Base-by-base conservation (phyloP, 2,329 filamentous ascomycete genomes). In the Waltergamsia citrina region DNA sequence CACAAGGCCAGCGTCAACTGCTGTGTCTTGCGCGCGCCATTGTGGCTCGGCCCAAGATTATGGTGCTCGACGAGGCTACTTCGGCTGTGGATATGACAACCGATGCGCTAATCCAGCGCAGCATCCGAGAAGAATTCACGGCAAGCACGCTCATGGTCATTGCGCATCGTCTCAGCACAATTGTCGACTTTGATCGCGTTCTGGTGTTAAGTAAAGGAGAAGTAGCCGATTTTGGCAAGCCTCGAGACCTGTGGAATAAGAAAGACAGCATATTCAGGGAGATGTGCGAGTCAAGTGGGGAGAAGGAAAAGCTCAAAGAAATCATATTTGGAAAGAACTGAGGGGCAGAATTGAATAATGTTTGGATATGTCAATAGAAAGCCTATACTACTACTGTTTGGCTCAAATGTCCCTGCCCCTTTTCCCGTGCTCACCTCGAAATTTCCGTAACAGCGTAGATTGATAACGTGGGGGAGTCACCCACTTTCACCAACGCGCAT, bases 41-140 rank as follows among this genome's bases (percentile, higher is more conserved):
- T 43, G 75, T 85, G 17, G 69, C 74, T 0, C 69, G 78, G 0
- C 81, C 83, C 4, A 81, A 81, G 49, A 76, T 90, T 45, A 81
- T 90, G 72, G 75, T 88, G 2, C 69, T 88, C 2, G 83, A 90
- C 50, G 83, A 88, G 58, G 83, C 84, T 1, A 90, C 84, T 0
- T 80, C 74, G 4, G 81, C 83, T 0, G 81, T 88, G 3, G 83
- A 87, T 52, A 85, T 85, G 78, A 64, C 69, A 26, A 87, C 83
- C 0, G 83, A 88, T 50, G 62, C 69, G 2, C 67, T 85, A 18
- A 87, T 87, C 46, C 82, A 87, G 58, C 69, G 77, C 6, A 76
- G 69, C 33, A 85, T 87, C 44, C 68, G 81, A 16, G 74, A 81
- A 47, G 79, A 85, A 50, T 85, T 85, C 42, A 73, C 66, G 1